phyloP scores from a whole-genome alignment of 2,329 filamentous ascomycete species.

The Botrytis squamosa region DNA sequence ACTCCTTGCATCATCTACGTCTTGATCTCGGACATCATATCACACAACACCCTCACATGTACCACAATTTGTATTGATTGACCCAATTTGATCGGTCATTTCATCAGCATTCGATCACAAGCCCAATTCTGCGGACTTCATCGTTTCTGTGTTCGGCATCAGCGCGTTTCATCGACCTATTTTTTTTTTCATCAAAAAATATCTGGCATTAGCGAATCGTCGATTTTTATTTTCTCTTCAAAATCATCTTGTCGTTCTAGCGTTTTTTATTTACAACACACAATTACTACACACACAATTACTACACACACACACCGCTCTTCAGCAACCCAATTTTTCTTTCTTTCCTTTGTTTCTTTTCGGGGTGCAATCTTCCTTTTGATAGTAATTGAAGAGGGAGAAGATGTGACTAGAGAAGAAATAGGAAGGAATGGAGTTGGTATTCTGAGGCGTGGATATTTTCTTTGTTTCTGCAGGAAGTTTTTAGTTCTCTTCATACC shows the following conservation, averaged over 20 bases:
- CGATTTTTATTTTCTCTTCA: slow-evolving; percentile 19
- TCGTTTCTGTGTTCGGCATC: slow-evolving; percentile 21
- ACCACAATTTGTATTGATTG: slow-evolving; percentile 25
- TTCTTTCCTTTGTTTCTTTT: slow-evolving; percentile 22
- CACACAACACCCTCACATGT: slow-evolving; percentile 17
- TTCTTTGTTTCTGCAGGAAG: slow-evolving; percentile 20
- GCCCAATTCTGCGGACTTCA: neutral
- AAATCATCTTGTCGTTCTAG: slow-evolving; percentile 19
- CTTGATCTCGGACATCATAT: slow-evolving; percentile 15
- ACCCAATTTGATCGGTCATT: slow-evolving; percentile 12
- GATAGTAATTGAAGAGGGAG: slow-evolving; percentile 18
- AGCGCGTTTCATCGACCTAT: slow-evolving; percentile 13
- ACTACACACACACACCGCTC: slow-evolving; percentile 20
- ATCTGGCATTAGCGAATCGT: slow-evolving; percentile 24
- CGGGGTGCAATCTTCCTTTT: slow-evolving; percentile 17
- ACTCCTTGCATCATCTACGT: neutral
- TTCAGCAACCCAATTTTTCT: slow-evolving; percentile 18
- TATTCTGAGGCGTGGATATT: slow-evolving; percentile 8
- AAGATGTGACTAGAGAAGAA: slow-evolving; percentile 13
- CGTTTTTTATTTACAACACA: slow-evolving; percentile 21
- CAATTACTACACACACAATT: slow-evolving; percentile 13
- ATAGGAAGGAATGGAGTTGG: slow-evolving; percentile 2
- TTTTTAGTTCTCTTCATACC: slow-evolving; percentile 21
- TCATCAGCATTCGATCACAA: slow-evolving; percentile 16
- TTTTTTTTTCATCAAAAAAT: slow-evolving; percentile 18